Base-by-base conservation (phyloP, 192 early-diverging fungal genomes). In the Podila epicladia region DNA sequence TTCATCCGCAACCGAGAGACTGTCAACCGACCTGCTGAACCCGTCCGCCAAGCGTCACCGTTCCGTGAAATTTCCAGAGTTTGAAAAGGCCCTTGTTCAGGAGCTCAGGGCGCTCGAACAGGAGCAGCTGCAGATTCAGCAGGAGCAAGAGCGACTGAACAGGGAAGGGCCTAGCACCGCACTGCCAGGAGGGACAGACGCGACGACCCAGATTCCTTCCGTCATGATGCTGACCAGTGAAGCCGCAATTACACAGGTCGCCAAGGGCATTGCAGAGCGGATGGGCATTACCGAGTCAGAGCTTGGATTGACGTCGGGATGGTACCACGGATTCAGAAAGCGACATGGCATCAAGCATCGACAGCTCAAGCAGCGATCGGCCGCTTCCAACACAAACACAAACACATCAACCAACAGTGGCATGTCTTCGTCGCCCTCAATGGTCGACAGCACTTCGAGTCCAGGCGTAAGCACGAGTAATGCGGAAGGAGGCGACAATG, bases 341-440 rank as follows among this genome's bases (percentile, higher is more conserved):
- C 70, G 77, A n/a, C 77, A 80, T 26, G 77, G 77, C 24, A 80
- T 80, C 66, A 80, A 80, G 65, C 77, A 80, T 73, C 77, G 77
- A 19, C 77, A 80, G 45, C 66, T 80, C 57, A 80, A 80, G 57
- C 48, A 71, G 5, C 65, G 71, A 50, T 58, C 66, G 37, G 62
- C 48, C 15, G 61, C 32, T 48, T 53, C 48, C 53, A 65, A 57
- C 41, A 24, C 22, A 12, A 50, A 32, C 33, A 66, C 15, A 31
- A 50, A 32, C 33, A 66, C 15, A 31, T 3, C 64, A 22, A 20
- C 57, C n/a, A 17, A 53, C n/a, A 41, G 53, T 55, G 71, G 65
- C 53, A 64, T 65, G 26, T 60, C 26, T 5, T 53, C 45, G 28
- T 31, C 76, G 9, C 45, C 50, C 11, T 41, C 62, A 20, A 64